Base-by-base conservation (phyloP, 2,329 filamentous ascomycete genomes). In the Aspergillus transmontanensis region DNA sequence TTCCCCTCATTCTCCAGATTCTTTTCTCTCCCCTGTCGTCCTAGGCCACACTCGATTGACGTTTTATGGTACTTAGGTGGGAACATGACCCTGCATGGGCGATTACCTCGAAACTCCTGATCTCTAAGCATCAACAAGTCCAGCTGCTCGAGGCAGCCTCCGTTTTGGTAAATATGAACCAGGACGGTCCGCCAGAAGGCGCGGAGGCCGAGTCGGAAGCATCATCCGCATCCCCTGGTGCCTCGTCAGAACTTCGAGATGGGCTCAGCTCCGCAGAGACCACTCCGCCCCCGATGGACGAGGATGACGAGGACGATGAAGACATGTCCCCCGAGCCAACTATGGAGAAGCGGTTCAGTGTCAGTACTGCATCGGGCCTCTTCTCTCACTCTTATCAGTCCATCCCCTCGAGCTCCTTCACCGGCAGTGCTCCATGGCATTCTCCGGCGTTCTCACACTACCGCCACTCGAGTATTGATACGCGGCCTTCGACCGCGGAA, bases 81-180 rank as follows among this genome's bases (percentile, higher is more conserved):
- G 95, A 99, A 83, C 95, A 99, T 81, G 96, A 96, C 78, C 94
- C 95, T 70, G 93, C 97, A 83, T 99, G 95, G 95, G 92, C 94
- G 58, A 90, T 90, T 78, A 99, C 95, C 61, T 98, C 95, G 72
- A 98, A 98, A 82, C 85, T 98, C 76, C 89, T 98, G 77, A 98
- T 99, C 73, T 98, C 94, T 72, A 99, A 99, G 86, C 95, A 99
- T 80, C 95, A 99, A 81, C 95, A 99, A 83, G 95, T 99, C 59
- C 95, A 99, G 79, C 86, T 99, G 64, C 87, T 99, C 64, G 95
- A 99, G 81, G 95, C 95, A 46, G 95, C 95, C 45, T 96, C 93
- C n/a, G 95, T 98, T 58, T 84, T 99, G 68, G 90, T 98, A 63
- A 90, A 89, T 74, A 98, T 99, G 94, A 97, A 88, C 73, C 76